These are phyloP conservation scores for Abelmoschus esculentus DNA, from an alignment of 345 rosid genomes.

Conservation along the genomic window DNA sequence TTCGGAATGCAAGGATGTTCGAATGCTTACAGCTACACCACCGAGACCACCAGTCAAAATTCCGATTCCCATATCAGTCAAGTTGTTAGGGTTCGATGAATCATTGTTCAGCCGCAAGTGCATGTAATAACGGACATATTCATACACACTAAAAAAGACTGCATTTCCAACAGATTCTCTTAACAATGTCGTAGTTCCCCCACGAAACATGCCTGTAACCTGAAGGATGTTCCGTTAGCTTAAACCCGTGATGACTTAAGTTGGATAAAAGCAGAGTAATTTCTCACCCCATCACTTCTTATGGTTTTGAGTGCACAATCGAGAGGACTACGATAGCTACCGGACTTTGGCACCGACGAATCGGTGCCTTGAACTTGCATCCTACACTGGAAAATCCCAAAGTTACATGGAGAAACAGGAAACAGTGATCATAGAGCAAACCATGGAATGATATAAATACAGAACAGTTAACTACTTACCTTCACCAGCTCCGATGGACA, in stretches of 20 bases:
- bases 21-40: constrained; percentile 78
- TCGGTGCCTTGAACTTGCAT: constrained; percentile 96
- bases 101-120: constrained; percentile 41
- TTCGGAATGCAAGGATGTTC: background rate
- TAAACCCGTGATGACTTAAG: background rate
- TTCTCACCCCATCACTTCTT: constrained; percentile 80
- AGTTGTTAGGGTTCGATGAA: constrained; percentile 38
- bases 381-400: constrained; percentile 70
- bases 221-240: constrained; percentile 43
- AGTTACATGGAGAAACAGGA: constrained; percentile 23
- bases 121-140: constrained; percentile 64
- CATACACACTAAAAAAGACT: constrained; percentile 68
- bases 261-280: constrained; percentile 13
- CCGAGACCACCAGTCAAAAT: constrained; percentile 80
- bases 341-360: constrained; percentile 51
- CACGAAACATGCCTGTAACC: constrained; percentile 83
- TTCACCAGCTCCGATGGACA: constrained; percentile 89
- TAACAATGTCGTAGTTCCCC: constrained; percentile 69
- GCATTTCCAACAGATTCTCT: constrained; percentile 86
- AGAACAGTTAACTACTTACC: constrained; percentile 42
- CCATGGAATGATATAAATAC: background rate
- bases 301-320: constrained; percentile 73
- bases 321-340: constrained; percentile 64
- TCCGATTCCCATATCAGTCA: constrained; percentile 80
- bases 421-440: background rate